Evolutionary conservation across 495 filamentous ascomycete species (phyloP).

Genomic region (Talaromyces thailandensis): DNA sequence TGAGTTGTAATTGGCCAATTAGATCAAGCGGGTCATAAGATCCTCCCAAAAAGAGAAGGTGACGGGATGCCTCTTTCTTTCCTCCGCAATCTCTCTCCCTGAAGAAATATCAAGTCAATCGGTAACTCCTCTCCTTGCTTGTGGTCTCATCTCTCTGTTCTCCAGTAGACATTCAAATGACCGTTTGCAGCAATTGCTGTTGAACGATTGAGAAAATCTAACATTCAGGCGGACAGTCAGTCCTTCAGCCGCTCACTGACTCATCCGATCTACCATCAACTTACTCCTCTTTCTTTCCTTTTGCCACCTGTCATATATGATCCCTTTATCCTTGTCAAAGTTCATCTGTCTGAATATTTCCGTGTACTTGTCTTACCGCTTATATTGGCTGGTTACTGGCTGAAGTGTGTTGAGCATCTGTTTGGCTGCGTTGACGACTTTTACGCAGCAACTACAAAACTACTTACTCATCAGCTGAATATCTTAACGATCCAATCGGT

Average conservation of each 20-base stretch:
- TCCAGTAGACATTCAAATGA: background rate
- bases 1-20: background rate
- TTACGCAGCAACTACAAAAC: background rate
- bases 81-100: background rate
- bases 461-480: slow-evolving; percentile 2
- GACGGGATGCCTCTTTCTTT: background rate
- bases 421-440: background rate
- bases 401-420: background rate
- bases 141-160: background rate
- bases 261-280: background rate
- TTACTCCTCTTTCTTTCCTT: background rate
- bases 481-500: background rate
- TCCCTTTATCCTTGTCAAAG: background rate
- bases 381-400: background rate
- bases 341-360: background rate
- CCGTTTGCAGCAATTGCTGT: background rate
- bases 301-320: background rate
- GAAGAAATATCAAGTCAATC: background rate
- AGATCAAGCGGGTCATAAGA: background rate
- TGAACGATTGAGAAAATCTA: background rate
- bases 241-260: background rate
- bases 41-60: background rate
- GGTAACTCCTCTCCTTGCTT: background rate
- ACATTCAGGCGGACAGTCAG: background rate
- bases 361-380: background rate